Evolutionary conservation across 768 basidiomycete species (phyloP).

Genomic region (Rhizopogon vulgaris): DNA sequence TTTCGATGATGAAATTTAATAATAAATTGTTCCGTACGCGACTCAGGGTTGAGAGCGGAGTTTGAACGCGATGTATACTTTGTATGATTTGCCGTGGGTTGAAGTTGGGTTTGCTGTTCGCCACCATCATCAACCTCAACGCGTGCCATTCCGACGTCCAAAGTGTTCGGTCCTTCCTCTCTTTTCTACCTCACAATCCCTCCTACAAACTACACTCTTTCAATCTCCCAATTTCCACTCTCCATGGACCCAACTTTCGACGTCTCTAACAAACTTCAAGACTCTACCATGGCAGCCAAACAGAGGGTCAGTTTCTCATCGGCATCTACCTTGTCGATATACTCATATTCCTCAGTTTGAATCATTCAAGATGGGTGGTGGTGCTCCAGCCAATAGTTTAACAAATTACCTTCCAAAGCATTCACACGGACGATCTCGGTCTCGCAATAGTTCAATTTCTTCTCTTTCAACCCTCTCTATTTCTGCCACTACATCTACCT

Average conservation of each 20-base stretch:
- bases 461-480: slow-evolving; percentile 32
- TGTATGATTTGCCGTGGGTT: slow-evolving; percentile 8
- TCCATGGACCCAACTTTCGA: slow-evolving; percentile 35
- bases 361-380: slow-evolving; percentile 61
- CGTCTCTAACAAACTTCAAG: slow-evolving; percentile 20
- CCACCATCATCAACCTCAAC: slow-evolving; percentile 17
- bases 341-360: slow-evolving; percentile 46
- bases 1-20: no score
- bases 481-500: slow-evolving; percentile 20
- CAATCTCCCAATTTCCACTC: slow-evolving; percentile 12
- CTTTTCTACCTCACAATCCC: slow-evolving; percentile 29
- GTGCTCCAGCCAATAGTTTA: slow-evolving; percentile 29
- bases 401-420: slow-evolving; percentile 30
- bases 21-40: no score
- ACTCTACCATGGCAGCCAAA: slow-evolving; percentile 31
- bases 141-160: slow-evolving; percentile 12
- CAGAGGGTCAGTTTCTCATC: slow-evolving; percentile 30
- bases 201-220: slow-evolving; percentile 30
- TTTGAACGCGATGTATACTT: slow-evolving; percentile 12
- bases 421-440: slow-evolving; percentile 46
- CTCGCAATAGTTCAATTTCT: slow-evolving; percentile 57
- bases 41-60: slow-evolving; percentile 14
- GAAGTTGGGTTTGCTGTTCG: slow-evolving; percentile 18
- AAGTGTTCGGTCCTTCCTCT: slow-evolving; percentile 29
- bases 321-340: not conserved